Evolutionary conservation across 1,284 basidiomycete species (phyloP).

Genomic region (Rhizopogon parksii): DNA sequence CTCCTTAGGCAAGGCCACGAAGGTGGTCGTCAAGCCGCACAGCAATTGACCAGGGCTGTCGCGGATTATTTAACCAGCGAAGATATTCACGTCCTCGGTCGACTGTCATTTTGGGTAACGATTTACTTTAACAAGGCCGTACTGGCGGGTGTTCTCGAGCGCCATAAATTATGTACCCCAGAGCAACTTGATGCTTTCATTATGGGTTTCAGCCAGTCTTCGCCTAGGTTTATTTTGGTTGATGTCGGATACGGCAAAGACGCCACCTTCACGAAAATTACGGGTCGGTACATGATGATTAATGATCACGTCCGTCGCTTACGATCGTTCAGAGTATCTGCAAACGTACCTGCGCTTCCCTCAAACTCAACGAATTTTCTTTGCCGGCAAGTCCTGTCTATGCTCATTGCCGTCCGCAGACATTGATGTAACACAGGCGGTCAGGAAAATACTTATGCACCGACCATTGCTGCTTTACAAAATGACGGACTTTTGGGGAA

Average conservation of each 20-base stretch:
- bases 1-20: constrained; percentile 55
- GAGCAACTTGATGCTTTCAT: constrained; percentile 64
- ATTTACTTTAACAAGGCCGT: constrained; percentile 61
- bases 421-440: constrained; percentile 24
- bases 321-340: constrained; percentile 50
- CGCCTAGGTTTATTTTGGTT: constrained; percentile 59
- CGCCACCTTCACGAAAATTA: constrained; percentile 63
- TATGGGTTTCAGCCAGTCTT: constrained; percentile 65
- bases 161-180: constrained; percentile 47
- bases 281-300: constrained; percentile 38
- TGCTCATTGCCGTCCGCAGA: constrained; percentile 2
- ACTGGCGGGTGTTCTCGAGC: constrained; percentile 43
- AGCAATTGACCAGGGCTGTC: constrained; percentile 58
- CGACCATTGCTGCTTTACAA: constrained; percentile 45
- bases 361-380: constrained; percentile 68
- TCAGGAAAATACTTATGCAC: constrained; percentile 40
- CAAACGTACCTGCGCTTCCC: constrained; percentile 68
- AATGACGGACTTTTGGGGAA: constrained; percentile 62
- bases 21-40: constrained; percentile 63
- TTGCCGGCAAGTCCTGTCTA: constrained; percentile 44
- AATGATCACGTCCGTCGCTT: background rate
- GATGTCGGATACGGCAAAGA: constrained; percentile 68
- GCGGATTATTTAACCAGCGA: constrained; percentile 57
- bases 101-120: constrained; percentile 65
- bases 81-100: constrained; percentile 47